Base-by-base conservation (phyloP, 1,139 yeast genomes). In the Blastobotrys persicus region DNA sequence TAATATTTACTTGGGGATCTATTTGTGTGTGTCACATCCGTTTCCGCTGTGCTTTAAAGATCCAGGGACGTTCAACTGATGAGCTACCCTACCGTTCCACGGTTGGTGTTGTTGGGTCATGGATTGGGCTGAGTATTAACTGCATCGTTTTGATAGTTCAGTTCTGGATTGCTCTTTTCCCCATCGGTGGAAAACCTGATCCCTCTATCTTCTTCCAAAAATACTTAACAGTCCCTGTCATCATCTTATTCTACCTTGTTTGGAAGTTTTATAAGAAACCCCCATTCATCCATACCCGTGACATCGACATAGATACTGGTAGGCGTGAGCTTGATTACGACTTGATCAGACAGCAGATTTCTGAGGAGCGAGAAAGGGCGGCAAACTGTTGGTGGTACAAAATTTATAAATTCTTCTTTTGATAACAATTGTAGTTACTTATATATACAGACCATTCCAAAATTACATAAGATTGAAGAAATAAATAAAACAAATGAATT, bases 161-260 rank as follows among this genome's bases (percentile, higher is more conserved):
- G 73, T 83, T 86, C 68, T 85, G 91, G 88, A 76, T 83, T 46
- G 89, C 91, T n/a, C n/a, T n/a, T n/a, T n/a, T n/a, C n/a, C n/a
- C n/a, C n/a, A n/a, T n/a, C n/a, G n/a, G n/a, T n/a, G 2, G 59
- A 1, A 44, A 33, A n/a, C 49, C 60, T 2, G 50, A 37, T 60
- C 73, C 65, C 34, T 33, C 17, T 41, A n/a, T 20, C 51, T 81
- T 81, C 64, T 81, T 81, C 70, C 68, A 72, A 64, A 64, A 72
- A 46, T 81, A 80, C 62, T 65, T 81, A 59, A 80, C 84, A 50
- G 73, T 74, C 23, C 78, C 79, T 7, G 76, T 81, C 42, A 75
- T 78, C 55, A 39, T 80, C 5, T 70, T 67, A 6, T 73, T 75
- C 59, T 80, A 72, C 65, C 19, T 78, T 32, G 79, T 70, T 26